Evolutionary conservation across 2,329 filamentous ascomycete species (phyloP), one percentile per base, ranked within the genome.

Genomic region (Colletotrichum spinosum): DNA sequence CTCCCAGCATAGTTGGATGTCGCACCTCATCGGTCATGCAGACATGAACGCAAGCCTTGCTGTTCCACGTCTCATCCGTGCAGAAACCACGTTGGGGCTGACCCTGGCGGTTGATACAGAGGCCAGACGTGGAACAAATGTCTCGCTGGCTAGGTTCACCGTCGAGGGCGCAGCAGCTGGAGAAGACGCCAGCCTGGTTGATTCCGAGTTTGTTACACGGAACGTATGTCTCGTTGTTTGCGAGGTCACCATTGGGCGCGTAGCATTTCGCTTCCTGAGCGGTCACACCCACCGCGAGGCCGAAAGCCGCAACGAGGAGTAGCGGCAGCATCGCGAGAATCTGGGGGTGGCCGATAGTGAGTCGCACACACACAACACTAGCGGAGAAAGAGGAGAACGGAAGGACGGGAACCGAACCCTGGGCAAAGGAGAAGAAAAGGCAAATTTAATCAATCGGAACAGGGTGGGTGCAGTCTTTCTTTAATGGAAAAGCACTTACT

Each of bases 141-240:
- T 76, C 73, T 42, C 73, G 68, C 37, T 69, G 51, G 0, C 41
- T 55, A 1, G 69, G 39, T 3, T 68, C 56, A 15, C 73, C 73
- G 53, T 74, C 72, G 2, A 76, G 64, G 11, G 68, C 68, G 55
- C 75, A 76, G 45, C 75, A 76, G 50, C 70, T 74, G 2, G 75
- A 76, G 50, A 71, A 70, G 39, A 75, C 67, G 45, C 72, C 73
- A 2, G 63, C 52, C 63, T 74, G 70, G 13, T 68, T 68, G 52
- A 75, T 74, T 8, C 74, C 74, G 10, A 75, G 71, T 56, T 75
- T 75, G 63, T 76, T 76, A 65, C 74, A 76, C 2, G 74, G 73
- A 6, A 75, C 71, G 50, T 74, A 72, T 2, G 70, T 74, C 11
- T 72, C 68, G 2, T 67, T 67, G 59, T 75, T 71, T 17, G 72